Base-by-base conservation (phyloP, 495 filamentous ascomycete genomes). In the Talaromyces trachyspermus region DNA sequence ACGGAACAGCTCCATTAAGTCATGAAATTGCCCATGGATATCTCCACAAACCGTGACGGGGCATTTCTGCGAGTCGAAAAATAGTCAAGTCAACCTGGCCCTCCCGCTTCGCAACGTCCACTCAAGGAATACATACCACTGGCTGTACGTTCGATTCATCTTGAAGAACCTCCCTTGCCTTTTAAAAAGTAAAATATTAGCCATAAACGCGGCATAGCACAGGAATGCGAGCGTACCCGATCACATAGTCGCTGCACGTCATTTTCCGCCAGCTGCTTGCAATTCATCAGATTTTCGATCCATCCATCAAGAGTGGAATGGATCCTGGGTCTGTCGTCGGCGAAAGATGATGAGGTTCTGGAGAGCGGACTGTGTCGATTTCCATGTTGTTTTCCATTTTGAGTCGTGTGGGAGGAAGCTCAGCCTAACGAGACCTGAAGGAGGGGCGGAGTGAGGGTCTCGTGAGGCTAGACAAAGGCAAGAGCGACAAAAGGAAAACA, bases 321-420 rank as follows among this genome's bases (percentile, higher is more conserved):
- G 89, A 85, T 26, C 87, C 78, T 8, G 94, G 83, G 65, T 97
- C 94, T 40, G 80, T 75, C 18, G 77, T 72, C 52, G 85, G 80
- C 44, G 84, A 76, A 58, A 88, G 69, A 55, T 77, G 73, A 62
- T 90, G 79, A 52, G 89, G 86, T 59, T 94, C 82, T 51, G 89
- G 86, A 53, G 83, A 78, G 63, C 89, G 85, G 58, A 85, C 86
- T 39, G 73, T 64, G 57, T 78, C 74, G 53, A 95, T 89, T 65
- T 98, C 92, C 92, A 98, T 98, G 68, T 94, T 95, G 59, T 89
- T 95, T 70, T 98, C 92, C 90, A 95, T 95, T 9, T 46, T 46
- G 27, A 19, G 60, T 65, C 57, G 62, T 59, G 63, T 55, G 48
- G n/a, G 19, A 46, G 29, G 43, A 17, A 46, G 40, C 11, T 53